A percentile compares a stretch with the other conserved stretches of the same genome.
phyloP scores from a whole-genome alignment of 768 basidiomycete genomes.

The Phlebiopsis gigantea region DNA sequence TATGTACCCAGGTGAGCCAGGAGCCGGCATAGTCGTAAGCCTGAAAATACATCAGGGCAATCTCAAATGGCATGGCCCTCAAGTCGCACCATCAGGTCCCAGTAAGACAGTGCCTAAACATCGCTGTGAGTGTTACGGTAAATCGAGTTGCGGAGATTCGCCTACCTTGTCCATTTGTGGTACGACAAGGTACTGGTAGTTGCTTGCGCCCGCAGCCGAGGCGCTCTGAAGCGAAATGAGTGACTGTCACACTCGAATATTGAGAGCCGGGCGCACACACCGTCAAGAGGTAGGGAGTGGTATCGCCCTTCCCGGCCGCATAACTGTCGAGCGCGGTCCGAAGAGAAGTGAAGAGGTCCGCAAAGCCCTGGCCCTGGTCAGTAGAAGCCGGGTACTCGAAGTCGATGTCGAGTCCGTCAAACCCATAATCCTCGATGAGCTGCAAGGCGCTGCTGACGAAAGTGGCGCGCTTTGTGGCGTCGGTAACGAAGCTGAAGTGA shows the following conservation, averaged over 20 bases:
- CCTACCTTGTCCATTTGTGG: constrained; percentile 49
- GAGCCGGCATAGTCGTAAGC: constrained; percentile 76
- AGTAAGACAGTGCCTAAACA: constrained; percentile 50
- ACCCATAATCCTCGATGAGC: constrained; percentile 68
- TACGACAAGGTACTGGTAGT: constrained; percentile 54
- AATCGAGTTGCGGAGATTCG: not conserved
- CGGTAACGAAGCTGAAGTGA: constrained; percentile 62
- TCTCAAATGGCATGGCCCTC: not conserved
- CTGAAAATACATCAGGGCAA: not conserved
- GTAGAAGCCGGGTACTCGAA: constrained; percentile 68
- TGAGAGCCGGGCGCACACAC: constrained; percentile 21
- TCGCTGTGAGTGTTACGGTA: not conserved
- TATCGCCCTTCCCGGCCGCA: constrained; percentile 54
- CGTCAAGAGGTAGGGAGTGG: constrained; percentile 53
- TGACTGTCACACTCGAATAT: not conserved
- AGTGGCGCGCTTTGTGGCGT: constrained; percentile 40
- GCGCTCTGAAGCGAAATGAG: constrained; percentile 35
- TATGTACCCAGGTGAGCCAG: constrained; percentile 53
- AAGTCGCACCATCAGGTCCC: constrained; percentile 63
- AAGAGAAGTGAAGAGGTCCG: constrained; percentile 56
- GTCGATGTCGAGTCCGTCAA: constrained; percentile 79
- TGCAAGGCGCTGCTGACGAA: constrained; percentile 61
- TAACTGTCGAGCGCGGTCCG: constrained; percentile 59
- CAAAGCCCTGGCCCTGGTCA: constrained; percentile 60
- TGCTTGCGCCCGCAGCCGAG: constrained; percentile 55